A percentile compares a stretch with the other conserved stretches of the same genome.
Conservation (phyloP, 2,329 filamentous ascomycete genomes). For the Magnaporthiopsis rhizophila region DNA sequence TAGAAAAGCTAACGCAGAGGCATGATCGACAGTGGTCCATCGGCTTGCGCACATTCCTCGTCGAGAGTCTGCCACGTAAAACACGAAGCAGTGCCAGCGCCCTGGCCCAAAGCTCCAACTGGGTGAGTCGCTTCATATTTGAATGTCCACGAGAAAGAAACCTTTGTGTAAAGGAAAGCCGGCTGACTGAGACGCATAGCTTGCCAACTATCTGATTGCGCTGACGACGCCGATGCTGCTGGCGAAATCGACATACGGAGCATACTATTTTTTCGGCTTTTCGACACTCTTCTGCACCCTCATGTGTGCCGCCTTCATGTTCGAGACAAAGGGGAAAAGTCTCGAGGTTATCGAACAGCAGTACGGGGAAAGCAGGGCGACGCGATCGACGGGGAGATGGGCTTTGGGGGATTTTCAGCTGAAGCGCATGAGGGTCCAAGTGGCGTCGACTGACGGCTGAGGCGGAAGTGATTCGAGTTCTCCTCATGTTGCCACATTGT, state of each 20-base stretch:
- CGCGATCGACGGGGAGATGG: slow-evolving; percentile 3
- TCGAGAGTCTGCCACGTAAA: slow-evolving; percentile 47
- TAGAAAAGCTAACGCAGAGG: too few species aligned
- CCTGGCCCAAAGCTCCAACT: slow-evolving; percentile 45
- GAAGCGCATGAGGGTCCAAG: neutral
- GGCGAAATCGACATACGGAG: slow-evolving; percentile 29
- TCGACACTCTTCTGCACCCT: slow-evolving; percentile 28
- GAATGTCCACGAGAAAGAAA: too few species aligned
- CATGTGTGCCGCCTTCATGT: slow-evolving; percentile 30
- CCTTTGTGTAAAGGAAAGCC: too few species aligned
- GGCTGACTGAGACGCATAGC: slow-evolving; percentile 15
- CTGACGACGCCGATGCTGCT: slow-evolving; percentile 34
- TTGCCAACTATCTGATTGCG: slow-evolving; percentile 37
- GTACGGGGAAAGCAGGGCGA: slow-evolving; percentile 5
- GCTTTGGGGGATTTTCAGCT: neutral
- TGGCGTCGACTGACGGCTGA: neutral
- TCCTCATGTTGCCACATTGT: too few species aligned
- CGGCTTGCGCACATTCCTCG: slow-evolving; percentile 41
- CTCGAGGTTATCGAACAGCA: slow-evolving; percentile 31
- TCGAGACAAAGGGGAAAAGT: slow-evolving; percentile 32
- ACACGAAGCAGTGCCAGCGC: slow-evolving; percentile 47
- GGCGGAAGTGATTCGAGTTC: neutral
- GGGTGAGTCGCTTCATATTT: slow-evolving; percentile 23
- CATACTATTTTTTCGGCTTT: slow-evolving; percentile 37
- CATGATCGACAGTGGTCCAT: slow-evolving; percentile 35